These are phyloP conservation scores for Tolypocladium inflatum DNA, from an alignment of 2,329 filamentous ascomycete genomes.

Conservation along the genomic window DNA sequence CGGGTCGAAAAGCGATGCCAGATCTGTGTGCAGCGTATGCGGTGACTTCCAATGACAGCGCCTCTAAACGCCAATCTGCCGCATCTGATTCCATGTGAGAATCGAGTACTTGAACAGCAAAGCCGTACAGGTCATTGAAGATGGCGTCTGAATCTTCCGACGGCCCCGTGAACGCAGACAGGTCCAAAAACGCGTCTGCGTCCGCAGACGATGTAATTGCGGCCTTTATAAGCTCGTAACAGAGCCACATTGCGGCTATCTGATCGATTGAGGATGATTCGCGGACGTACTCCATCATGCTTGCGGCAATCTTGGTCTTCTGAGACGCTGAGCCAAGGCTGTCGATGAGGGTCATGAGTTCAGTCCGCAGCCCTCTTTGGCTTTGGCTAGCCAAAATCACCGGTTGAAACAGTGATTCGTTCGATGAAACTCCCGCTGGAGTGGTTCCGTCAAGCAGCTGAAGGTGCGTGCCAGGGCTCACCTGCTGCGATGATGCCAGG, in stretches of 20 bases:
- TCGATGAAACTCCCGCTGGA: conserved; percentile 5
- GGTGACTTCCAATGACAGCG: conserved; percentile 71
- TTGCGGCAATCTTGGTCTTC: conserved; percentile 50
- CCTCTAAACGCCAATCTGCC: conserved; percentile 62
- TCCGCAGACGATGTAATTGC: conserved; percentile 40
- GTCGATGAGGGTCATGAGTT: conserved; percentile 48
- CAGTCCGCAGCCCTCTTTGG: conserved; percentile 50
- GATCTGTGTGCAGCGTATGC: conserved; percentile 65
- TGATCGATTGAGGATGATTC: conserved; percentile 47
- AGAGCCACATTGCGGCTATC: conserved; percentile 71
- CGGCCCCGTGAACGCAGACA: conserved; percentile 26
- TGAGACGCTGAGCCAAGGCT: conserved; percentile 47
- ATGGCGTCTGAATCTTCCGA: conserved; percentile 34
- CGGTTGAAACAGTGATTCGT: conserved; percentile 39
- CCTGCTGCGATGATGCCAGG: conserved; percentile 13
- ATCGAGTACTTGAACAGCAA: conserved; percentile 54
- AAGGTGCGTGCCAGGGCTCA: conserved; percentile 11
- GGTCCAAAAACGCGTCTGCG: conserved; percentile 57
- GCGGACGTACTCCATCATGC: conserved; percentile 55
- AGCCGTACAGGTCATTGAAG: conserved; percentile 59
- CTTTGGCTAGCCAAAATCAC: conserved; percentile 56
- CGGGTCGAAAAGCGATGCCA: conserved; percentile 61
- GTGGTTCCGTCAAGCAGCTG: conserved; percentile 16
- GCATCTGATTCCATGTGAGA: conserved; percentile 38
- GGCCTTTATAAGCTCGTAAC: conserved; percentile 60